Evolutionary conservation across 129 eudicot genomes (phyloP), one percentile per base, ranked within the genome.

Genomic region (Gnaphalium uliginosum): DNA sequence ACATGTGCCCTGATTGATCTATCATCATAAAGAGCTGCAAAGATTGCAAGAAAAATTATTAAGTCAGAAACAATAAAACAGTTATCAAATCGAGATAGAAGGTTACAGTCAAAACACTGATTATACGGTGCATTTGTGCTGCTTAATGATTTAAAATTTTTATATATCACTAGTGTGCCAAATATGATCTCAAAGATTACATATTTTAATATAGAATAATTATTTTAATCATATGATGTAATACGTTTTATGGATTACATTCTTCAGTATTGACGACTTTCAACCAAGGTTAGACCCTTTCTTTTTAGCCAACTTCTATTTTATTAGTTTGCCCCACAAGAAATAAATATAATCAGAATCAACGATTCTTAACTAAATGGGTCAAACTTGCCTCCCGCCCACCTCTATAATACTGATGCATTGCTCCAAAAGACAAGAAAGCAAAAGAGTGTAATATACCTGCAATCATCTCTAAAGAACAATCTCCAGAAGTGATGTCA

Each of bases 1-100:
- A 95, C 97, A 71, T 95, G 99, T 69, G 96, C 97, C 86, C 99
- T 79, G 70, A 95, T 88, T 63, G 99, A 91, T 86, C 99, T 85
- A 86, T 95, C 99, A 86, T 95, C 99, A 76, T 95, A 95, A 33
- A 83, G 81, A 9, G 99, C 99, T 95, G 97, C 88, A 78, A 48
- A 41, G 70, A 22, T 53, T 48, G 48, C 17, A 77, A 66, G n/a
- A n/a, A n/a, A n/a, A n/a, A n/a, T 43, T 48, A 56, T 61, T 13
- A 72, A 43, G 79, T 79, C 61, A 76, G 73, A 79, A 66, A 1
- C 18, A 14, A 62, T 24, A 69, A 30, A 15, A 24, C 5, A 59
- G 10, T 37, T 22, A 68, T 33, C 4, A 26, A 67, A 9, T 9
- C 3, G 14, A 39, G 46, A 14, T 39, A 22, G 22, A 46, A 53